Percentiles rank a stretch among this genome's conserved stretches.
phyloP scores from a whole-genome alignment of 1,284 basidiomycete species.

The Leccinum griseonigrum region DNA sequence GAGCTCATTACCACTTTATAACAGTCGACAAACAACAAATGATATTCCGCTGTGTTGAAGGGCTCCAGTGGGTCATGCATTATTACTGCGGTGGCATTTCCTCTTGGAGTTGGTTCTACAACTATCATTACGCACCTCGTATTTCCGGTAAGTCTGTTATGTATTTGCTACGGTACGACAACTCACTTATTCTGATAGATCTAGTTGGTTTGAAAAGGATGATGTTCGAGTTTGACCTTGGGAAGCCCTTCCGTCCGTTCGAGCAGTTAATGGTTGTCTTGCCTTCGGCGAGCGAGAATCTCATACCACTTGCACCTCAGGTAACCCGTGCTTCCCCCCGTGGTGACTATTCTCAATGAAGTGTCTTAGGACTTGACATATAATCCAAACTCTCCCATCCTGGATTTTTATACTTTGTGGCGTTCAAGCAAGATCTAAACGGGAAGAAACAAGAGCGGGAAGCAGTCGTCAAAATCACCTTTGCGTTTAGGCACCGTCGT shows the following conservation, averaged over 20 bases:
- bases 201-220: constrained; percentile 75
- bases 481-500: neutral
- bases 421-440: constrained; percentile 93
- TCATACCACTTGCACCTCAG: constrained; percentile 84
- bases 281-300: constrained; percentile 85
- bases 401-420: constrained; percentile 88
- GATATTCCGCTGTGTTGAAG: constrained; percentile 86
- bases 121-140: constrained; percentile 95
- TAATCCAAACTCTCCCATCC: constrained; percentile 81
- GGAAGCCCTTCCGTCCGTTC: constrained; percentile 90
- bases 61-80: constrained; percentile 98
- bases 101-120: constrained; percentile 99
- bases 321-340: constrained; percentile 40
- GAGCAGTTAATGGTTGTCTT: constrained; percentile 99
- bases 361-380: constrained; percentile 81
- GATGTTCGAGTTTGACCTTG: constrained; percentile 84
- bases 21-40: constrained; percentile 68
- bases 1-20: constrained; percentile 2
- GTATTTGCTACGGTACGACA: neutral
- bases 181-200: constrained; percentile 48
- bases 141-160: constrained; percentile 69
- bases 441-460: constrained; percentile 99
- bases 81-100: constrained; percentile 98
- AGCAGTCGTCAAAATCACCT: constrained; percentile 91
- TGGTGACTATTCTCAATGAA: constrained; percentile 4